phyloP scores from a whole-genome alignment of 176 grass and related monocot species.

The Oropetium thomaeum region DNA sequence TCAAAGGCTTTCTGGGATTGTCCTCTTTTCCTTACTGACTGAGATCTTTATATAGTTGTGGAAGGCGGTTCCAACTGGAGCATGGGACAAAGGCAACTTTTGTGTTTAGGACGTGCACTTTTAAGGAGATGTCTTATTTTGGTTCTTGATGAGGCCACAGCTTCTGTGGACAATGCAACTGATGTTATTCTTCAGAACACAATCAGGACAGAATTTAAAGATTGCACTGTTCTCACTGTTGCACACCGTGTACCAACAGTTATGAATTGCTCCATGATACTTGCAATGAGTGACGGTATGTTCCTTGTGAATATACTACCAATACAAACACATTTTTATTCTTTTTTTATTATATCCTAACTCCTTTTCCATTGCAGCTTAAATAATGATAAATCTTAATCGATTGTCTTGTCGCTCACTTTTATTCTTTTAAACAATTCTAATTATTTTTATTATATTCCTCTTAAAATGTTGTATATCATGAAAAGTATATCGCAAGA shows the following conservation, averaged over 20 bases:
- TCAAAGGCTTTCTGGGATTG: too few species aligned
- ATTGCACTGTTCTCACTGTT: constrained; percentile 85
- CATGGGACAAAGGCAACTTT: constrained; percentile 96
- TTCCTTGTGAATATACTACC: constrained; percentile 2
- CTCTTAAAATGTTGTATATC: background rate
- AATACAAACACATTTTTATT: background rate
- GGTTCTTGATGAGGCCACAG: constrained; percentile 87
- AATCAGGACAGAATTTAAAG: constrained; percentile 68
- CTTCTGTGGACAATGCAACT: constrained; percentile 86
- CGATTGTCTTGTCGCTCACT: background rate
- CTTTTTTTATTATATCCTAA: background rate
- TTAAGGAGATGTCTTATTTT: constrained; percentile 65
- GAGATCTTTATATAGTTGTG: constrained; percentile 44
- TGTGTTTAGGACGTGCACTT: constrained; percentile 83
- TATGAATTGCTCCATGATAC: constrained; percentile 79
- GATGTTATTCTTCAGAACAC: constrained; percentile 90
- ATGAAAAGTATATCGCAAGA: background rate
- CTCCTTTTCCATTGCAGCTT: background rate
- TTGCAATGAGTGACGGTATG: constrained; percentile 77
- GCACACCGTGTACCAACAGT: constrained; percentile 89
- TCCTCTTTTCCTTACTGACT: background rate
- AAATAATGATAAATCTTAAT: background rate
- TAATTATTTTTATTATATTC: background rate
- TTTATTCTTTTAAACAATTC: background rate
- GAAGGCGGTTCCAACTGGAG: constrained; percentile 97